These are phyloP conservation scores for Leucosporidium yakuticum DNA, from an alignment of 768 basidiomycete genomes.

Conservation along the genomic window DNA sequence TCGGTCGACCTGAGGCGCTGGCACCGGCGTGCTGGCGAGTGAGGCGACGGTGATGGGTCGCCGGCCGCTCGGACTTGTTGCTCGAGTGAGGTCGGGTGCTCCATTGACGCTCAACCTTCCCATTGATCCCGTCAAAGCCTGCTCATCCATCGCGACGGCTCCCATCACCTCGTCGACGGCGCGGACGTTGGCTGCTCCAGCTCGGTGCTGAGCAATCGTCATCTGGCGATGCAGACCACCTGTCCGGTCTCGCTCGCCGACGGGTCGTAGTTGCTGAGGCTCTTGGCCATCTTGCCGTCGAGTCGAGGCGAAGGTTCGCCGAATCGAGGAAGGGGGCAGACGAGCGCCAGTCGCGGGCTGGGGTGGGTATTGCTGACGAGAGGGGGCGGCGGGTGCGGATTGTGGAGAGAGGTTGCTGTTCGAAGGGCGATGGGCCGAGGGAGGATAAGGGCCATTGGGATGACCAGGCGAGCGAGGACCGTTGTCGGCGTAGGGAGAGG, in stretches of 20 bases:
- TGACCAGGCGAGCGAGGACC: no score
- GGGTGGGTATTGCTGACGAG: not conserved
- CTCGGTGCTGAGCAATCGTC: conserved; percentile 27
- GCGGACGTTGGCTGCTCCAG: conserved; percentile 7
- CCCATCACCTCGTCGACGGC: conserved; percentile 26
- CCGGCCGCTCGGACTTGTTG: not conserved
- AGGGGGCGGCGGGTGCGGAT: no score
- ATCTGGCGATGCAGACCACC: conserved; percentile 10
- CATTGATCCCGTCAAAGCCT: not conserved
- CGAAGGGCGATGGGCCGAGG: no score
- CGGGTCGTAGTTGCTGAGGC: not conserved
- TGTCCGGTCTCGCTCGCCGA: not conserved
- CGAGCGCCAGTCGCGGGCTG: not conserved
- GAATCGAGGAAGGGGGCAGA: not conserved
- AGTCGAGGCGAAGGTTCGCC: not conserved
- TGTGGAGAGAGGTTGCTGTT: no score
- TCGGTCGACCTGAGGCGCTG: conserved; percentile 50
- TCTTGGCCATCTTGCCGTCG: not conserved
- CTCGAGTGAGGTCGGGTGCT: not conserved
- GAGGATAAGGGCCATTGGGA: not conserved
- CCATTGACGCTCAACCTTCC: not conserved
- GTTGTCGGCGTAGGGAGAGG: not conserved
- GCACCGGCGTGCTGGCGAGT: not conserved
- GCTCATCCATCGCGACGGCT: not conserved
- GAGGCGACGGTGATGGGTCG: not conserved